Base-by-base conservation (phyloP, 495 filamentous ascomycete genomes). In the Neurospora sp. region DNA sequence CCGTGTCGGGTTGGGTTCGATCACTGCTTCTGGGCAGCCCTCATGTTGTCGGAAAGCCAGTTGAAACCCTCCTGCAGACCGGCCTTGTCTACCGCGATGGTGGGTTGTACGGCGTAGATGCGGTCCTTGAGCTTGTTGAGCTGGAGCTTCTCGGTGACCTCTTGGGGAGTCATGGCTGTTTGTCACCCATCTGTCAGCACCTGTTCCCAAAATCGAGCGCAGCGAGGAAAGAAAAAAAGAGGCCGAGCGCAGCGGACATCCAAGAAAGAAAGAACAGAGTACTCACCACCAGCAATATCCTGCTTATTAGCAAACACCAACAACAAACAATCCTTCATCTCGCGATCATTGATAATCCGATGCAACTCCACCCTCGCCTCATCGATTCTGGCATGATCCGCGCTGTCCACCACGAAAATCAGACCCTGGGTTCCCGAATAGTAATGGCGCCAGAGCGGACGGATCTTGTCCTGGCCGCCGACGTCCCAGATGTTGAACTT, bases 401-500 rank as follows among this genome's bases (percentile, higher is more conserved):
- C 91, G 53, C 93, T 96, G 81, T 99, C 96, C 76, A 99, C 92
- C 71, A 99, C 96, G 85, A 98, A 99, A 82, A 99, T 96, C 70
- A 99, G 87, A 48, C 94, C 96, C 87, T 99, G 96, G 70, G 96
- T 98, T 92, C 94, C 95, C 76, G 93, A 96, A 79, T 97, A 98
- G 86, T 99, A 99, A 84, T 99, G 96, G 83, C 96, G 90, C 96
- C 96, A 99, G 66, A 99, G 84, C 68, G 96, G 96, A 69, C 96
- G 88, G 77, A 99, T 99, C 89, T 98, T 98, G 89, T 99, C 96
- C 87, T 99, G 96, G 77, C 96, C 96, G 82, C 96, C 96, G 40
- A 99, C 96, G 86, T 99, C 96, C 96, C 96, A 99, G 72, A 99
- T 94, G 78, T 97, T 98, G 87, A 99, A 99, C 82, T 98, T 97